phyloP scores from a whole-genome alignment of 73 alveolate genomes.

The Paramecium sonneborni region DNA sequence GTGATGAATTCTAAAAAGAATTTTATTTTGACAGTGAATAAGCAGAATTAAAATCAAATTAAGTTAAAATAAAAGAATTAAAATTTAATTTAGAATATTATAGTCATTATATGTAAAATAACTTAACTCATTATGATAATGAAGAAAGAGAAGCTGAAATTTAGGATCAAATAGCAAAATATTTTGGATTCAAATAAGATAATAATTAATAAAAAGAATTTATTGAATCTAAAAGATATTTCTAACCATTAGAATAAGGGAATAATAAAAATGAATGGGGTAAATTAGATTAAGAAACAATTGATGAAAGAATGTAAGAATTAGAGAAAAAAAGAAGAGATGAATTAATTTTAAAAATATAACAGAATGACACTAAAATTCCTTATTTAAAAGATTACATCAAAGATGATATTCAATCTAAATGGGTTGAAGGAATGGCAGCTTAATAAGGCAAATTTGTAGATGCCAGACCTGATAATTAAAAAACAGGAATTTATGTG shows the following conservation, averaged over 20 bases:
- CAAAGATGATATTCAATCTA: constrained; percentile 12
- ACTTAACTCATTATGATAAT: constrained; percentile 1
- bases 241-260: constrained; percentile 45
- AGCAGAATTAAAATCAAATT: constrained; percentile 9
- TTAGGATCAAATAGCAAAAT: not conserved
- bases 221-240: constrained; percentile 26
- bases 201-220: not conserved
- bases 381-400: not conserved
- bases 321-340: not conserved
- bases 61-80: not conserved
- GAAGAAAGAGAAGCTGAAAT: constrained; percentile 7
- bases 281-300: constrained; percentile 19
- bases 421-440: constrained; percentile 45
- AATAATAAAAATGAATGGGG: constrained; percentile 45
- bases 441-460: not conserved
- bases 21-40: constrained; percentile 29
- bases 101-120: not conserved
- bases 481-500: constrained; percentile 49
- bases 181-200: not conserved
- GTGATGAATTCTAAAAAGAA: constrained; percentile 29
- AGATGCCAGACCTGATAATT: constrained; percentile 52
- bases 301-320: constrained; percentile 16
- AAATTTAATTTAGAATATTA: constrained; percentile 24
- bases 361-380: not conserved
- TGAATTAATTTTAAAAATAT: not conserved